Evolutionary conservation across 495 filamentous ascomycete genomes (phyloP), one percentile per base, ranked within the genome.

Genomic region (Bacidia gigantensis): DNA sequence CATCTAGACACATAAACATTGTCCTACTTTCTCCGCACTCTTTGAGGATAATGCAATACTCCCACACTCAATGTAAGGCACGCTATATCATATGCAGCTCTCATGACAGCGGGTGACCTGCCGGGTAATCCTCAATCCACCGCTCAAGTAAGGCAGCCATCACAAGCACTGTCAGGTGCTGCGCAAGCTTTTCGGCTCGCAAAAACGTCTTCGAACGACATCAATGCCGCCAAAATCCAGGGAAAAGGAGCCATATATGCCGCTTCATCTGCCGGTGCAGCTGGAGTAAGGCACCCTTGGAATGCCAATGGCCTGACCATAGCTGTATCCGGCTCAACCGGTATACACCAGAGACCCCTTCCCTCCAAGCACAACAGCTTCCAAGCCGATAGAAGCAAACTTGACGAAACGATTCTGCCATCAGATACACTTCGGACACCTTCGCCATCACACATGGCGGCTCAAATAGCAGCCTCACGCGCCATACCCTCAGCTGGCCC

Each of bases 361-460:
- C 26, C 22, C n/a, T 35, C 22, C 25, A 50, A 38, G 26, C 26
- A 38, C 25, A 3, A 18, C n/a, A 50, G 47, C 47, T 39, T 38
- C n/a, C 47, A 50, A 50, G 17, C 25, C 1, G 17, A n/a, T 3
- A 29, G 18, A 23, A 38, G 26, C 24, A 45, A 12, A 21, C 55
- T 57, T n/a, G 24, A 43, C 40, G 26, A 48, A 12, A 14, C 44
- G 38, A 51, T 57, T 23, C 40, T 54, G 12, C 26, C 55, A 50
- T 52, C 53, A 11, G 50, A 40, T 21, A 40, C 51, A 7, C 54
- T 54, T 58, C 53, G 63, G 53, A 20, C 65, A 26, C 47, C 62
- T 32, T 77, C 74, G 17, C 66, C 73, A 3, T 77, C 74, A 9
- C 70, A 73, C 44, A 73, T 78, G 55, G 77, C 77, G 9, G 76